Base-by-base conservation (phyloP, 352 stramenopile species). In the Globisporangium spiculum region DNA sequence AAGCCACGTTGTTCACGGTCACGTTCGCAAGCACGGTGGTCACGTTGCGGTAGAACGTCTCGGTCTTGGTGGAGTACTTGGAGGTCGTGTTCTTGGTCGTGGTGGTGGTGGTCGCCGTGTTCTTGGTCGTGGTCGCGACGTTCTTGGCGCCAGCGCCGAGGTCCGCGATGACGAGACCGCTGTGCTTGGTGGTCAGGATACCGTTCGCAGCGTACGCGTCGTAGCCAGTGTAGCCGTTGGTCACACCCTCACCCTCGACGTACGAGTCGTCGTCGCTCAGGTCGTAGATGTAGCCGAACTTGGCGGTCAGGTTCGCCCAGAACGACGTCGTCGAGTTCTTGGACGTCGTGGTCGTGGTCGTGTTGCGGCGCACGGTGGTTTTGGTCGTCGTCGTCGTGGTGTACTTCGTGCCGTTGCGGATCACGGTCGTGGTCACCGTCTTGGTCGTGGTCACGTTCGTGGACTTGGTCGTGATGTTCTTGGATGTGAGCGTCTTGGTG, bases 181-280 rank as follows among this genome's bases (percentile, higher is more conserved):
- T 83, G 73, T 84, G 79, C 69, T 84, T 86, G 70, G 76, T 86
- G 46, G 79, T 86, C 60, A 83, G 69, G 22, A 71, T 72, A 26
- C 73, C 75, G 65, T 69, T 70, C 26, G 65, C 69, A 20, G 58
- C 48, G 69, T 84, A 84, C 44, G 67, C 67, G 26, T 66, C 75
- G 71, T 84, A 86, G n/a, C 71, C 79, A 38, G 68, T 74, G 73
- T 86, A 86, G 41, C 79, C 79, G 65, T 83, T 84, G 18, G 75
- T 75, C 32, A 86, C 68, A 9, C 74, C 58, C 3, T 73, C 73
- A 65, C 79, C 79, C 18, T 81, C 76, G 0, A 70, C 62, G 41
- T 80, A 83, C 26, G 67, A 53, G 62, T 69, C 46, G 55, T 73
- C 67, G 56, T 69, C 80, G 73, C 82, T 86, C 30, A 77, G 76